phyloP scores from a whole-genome alignment of 176 grass and related monocot species.

The Zea mays region Zm-B73-REFERENCE-NAM-5.0 NC_050098.1:215731001-215731500 shows the following conservation, averaged over 20 bases:
- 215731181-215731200: background rate
- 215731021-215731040: background rate
- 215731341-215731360: background rate
- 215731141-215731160: background rate
- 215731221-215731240: background rate
- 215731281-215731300: conserved; percentile 13
- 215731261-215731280: conserved; percentile 3
- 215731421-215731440: background rate
- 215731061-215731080: conserved; percentile 7
- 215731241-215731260: conserved; percentile 3
- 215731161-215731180: background rate
- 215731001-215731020: background rate
- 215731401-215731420: conserved; percentile 9
- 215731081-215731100: background rate
- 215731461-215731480: conserved; percentile 3
- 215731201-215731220: background rate
- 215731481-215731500: background rate
- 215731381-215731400: conserved; percentile 3
- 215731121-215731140: background rate
- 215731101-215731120: background rate
- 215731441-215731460: background rate
- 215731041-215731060: background rate
- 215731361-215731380: background rate
- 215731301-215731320: background rate
- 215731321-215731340: conserved; percentile 10